Base-by-base conservation (phyloP, 2,329 filamentous ascomycete genomes). In the Dryadomyces quercus-mongolicae region DNA sequence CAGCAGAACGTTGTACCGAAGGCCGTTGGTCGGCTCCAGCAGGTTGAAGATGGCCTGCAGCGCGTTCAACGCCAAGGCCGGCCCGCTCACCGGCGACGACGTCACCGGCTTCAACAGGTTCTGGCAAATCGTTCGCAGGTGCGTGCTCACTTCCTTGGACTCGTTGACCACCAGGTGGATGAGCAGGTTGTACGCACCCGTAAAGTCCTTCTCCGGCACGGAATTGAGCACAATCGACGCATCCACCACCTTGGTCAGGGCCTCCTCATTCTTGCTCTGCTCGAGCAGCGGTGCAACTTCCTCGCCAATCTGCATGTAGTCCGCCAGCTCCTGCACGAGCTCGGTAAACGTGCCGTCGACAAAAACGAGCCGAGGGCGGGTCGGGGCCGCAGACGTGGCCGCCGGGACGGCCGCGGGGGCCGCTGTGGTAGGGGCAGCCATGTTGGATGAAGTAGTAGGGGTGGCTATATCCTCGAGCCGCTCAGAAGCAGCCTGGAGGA, bases 41-140 rank as follows among this genome's bases (percentile, higher is more conserved):
- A 94, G 85, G 79, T 98, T 98, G 84, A 97, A 98, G 66, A 98
- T 83, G 63, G 91, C 96, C 66, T 88, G 90, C 62, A 98, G 81
- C 63, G 93, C 86, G 61, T 89, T 90, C 62, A 97, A 85, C 60
- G 90, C 89, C 60, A 98, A 81, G 51, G 86, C 85, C 59, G 86
- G 78, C 62, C 91, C 89, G 73, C 95, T 91, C 62, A 85, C 76
- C 53, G 90, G 87, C 51, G 92, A 95, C 58, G 87, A 88, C 58
- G 85, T 82, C 67, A 97, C 82, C 60, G 93, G 92, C 69, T 88
- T 86, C 61, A 82, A 82, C 66, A 98, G 87, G 73, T 94, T 92
- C 65, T 84, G 78, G 81, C 93, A 97, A 65, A 98, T 84, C 63
- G 81, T 80, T 56, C 88, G 86, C 61, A 98, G 84, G 74, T 93